Base-by-base conservation (phyloP, 306 rosid species). In the Vigna trinervia region DNA sequence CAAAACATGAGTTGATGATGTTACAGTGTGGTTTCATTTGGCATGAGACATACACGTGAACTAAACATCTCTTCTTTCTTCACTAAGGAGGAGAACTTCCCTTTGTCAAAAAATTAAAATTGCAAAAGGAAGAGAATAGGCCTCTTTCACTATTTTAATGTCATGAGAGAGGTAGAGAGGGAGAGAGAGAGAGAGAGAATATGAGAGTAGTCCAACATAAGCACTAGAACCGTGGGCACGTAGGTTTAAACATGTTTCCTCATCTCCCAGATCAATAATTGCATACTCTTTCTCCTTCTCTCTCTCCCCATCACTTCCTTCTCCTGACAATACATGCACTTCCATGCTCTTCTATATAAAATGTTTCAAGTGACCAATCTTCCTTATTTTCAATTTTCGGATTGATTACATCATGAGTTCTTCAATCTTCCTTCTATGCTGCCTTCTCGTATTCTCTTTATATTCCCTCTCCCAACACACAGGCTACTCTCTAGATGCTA, bases 221-320 rank as follows among this genome's bases (percentile, higher is more conserved):
- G 76, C 87, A 88, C 80, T 89, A 82, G 89, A 86, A 70, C 84
- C 82, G 88, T 46, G 85, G 89, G 88, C 92, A 85, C 75, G 52
- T 53, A 82, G 87, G 89, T 81, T 78, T 70, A 85, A 81, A 81
- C 90, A 85, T 84, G 89, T 88, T 86, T 85, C 79, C 90, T 84
- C 84, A 38, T 76, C 80, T 85, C 83, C 90, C 65, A 77, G 50
- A 86, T 79, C 94, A 89, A 90, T 90, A 86, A 90, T 90, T 88
- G 88, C 78, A 75, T 56, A 23, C 81, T 54, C 71, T 67, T 72
- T 45, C 54, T 38, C 26, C 51, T 68, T 47, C 71, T 80, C 82
- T 73, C 80, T 59, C 80, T 70, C 75, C 76, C 80, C 83, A 53
- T 60, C 82, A 81, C 82, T 80, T 78, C 73, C 46, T 52, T 79